These are phyloP conservation scores for Batkoa obscura DNA, from an alignment of 371 early-diverging fungal genomes.

Conservation along the genomic window DNA sequence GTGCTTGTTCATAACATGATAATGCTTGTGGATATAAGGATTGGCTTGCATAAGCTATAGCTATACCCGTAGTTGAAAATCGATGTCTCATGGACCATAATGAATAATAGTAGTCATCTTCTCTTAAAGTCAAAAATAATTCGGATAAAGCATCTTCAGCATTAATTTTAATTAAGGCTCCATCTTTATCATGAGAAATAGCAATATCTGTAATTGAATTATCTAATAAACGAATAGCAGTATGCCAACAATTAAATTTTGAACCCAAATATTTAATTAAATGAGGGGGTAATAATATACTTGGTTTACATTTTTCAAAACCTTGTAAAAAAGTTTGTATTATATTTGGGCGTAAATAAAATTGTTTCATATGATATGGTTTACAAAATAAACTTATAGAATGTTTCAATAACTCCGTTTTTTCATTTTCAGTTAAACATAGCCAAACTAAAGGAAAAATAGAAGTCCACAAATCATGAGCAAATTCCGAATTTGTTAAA, in stretches of 20 bases:
- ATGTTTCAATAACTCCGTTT: slow-evolving; percentile 63
- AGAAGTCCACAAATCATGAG: slow-evolving; percentile 64
- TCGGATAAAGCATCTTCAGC: slow-evolving; percentile 74
- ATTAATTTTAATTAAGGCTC: slow-evolving; percentile 43
- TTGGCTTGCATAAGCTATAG: slow-evolving; percentile 83
- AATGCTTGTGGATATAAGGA: slow-evolving; percentile 92
- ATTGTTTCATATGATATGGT: slow-evolving; percentile 74
- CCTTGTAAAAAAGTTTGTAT: slow-evolving; percentile 79
- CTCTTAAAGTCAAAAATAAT: slow-evolving; percentile 52
- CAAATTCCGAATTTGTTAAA: slow-evolving; percentile 42
- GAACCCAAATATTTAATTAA: slow-evolving; percentile 81
- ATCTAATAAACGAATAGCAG: slow-evolving; percentile 54
- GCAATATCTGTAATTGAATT: slow-evolving; percentile 12
- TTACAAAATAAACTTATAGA: slow-evolving; percentile 69
- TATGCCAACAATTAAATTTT: slow-evolving; percentile 82
- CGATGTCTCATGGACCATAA: slow-evolving; percentile 82
- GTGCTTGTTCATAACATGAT: slow-evolving; percentile 81
- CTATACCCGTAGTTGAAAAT: slow-evolving; percentile 90
- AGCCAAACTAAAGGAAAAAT: slow-evolving; percentile 78
- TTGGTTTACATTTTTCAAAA: slow-evolving; percentile 47
- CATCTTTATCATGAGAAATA: slow-evolving; percentile 27
- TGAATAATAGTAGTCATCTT: slow-evolving; percentile 84
- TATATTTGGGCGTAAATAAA: slow-evolving; percentile 70
- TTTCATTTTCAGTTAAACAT: slow-evolving; percentile 41
- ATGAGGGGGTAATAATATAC: slow-evolving; percentile 73